Evolutionary conservation across 2,329 filamentous ascomycete species (phyloP).

Genomic region (Kalaharituber pfeilii): DNA sequence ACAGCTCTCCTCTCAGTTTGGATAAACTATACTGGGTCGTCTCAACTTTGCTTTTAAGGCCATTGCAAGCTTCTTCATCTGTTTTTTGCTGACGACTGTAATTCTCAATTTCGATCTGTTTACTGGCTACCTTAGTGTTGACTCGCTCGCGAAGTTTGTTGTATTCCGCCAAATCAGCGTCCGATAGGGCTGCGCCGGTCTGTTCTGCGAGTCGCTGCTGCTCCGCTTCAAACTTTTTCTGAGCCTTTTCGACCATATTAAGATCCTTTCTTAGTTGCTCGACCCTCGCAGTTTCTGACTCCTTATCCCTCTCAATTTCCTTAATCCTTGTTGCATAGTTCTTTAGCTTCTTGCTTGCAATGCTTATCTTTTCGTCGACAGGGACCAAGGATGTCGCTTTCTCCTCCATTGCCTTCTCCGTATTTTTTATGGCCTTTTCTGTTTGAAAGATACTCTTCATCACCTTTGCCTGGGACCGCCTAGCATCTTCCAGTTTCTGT

Average conservation of each 20-base stretch:
- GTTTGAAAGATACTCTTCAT: conserved; percentile 59
- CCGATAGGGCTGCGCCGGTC: conserved; percentile 69
- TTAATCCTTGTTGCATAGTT: conserved; percentile 50
- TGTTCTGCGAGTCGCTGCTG: conserved; percentile 72
- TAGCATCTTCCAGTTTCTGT: conserved; percentile 59
- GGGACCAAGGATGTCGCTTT: conserved; percentile 73
- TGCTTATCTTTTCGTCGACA: conserved; percentile 76
- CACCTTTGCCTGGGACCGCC: conserved; percentile 63
- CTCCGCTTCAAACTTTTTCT: conserved; percentile 72
- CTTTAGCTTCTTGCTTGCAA: conserved; percentile 54
- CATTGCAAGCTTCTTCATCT: conserved; percentile 79
- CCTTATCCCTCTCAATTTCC: conserved; percentile 57
- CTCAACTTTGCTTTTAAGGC: conserved; percentile 74
- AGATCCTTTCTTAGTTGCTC: conserved; percentile 66
- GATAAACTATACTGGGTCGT: conserved; percentile 54
- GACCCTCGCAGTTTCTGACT: conserved; percentile 49
- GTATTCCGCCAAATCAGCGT: conserved; percentile 77
- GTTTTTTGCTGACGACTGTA: conserved; percentile 79
- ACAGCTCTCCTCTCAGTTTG: conserved; percentile 55
- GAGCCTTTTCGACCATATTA: conserved; percentile 70
- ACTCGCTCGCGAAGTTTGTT: conserved; percentile 69
- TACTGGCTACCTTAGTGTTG: conserved; percentile 60
- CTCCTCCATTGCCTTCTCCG: conserved; percentile 75
- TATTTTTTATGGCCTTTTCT: conserved; percentile 70
- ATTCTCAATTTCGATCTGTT: conserved; percentile 69